These are phyloP conservation scores for Prunella vulgaris DNA, from an alignment of 257 asterid species.

Conservation along the genomic window DNA sequence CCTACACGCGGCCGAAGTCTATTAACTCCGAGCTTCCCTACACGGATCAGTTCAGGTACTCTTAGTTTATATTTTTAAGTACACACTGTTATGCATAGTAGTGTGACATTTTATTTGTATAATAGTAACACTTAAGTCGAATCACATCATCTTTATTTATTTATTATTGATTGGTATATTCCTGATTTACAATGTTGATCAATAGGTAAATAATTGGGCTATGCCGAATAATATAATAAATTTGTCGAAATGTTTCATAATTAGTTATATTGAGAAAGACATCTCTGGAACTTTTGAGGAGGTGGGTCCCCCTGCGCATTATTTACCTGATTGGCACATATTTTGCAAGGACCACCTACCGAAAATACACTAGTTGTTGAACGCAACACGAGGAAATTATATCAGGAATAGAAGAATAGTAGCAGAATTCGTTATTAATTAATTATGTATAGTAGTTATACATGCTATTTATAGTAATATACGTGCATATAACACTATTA, in stretches of 20 bases:
- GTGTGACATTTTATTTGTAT: too few relatives aligned
- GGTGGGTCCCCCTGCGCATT: not conserved
- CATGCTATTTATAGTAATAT: too few relatives aligned
- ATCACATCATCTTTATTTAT: too few relatives aligned
- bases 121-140: too few relatives aligned
- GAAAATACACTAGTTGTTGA: not conserved
- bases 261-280: not conserved
- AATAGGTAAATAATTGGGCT: not conserved
- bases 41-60: constrained; percentile 66
- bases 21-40: constrained; percentile 57
- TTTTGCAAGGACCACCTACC: constrained; percentile 18
- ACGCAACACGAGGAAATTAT: not conserved
- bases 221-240: not conserved
- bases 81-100: too few relatives aligned
- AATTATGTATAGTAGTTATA: too few relatives aligned
- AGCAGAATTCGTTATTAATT: too few relatives aligned
- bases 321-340: not conserved
- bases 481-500: too few relatives aligned
- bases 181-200: not conserved
- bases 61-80: too few relatives aligned
- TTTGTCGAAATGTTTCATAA: not conserved
- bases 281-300: not conserved
- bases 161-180: not conserved
- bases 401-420: too few relatives aligned
- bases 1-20: constrained; percentile 36